Evolutionary conservation across 352 stramenopile species (phyloP).

Genomic region (Pythium volutum): DNA sequence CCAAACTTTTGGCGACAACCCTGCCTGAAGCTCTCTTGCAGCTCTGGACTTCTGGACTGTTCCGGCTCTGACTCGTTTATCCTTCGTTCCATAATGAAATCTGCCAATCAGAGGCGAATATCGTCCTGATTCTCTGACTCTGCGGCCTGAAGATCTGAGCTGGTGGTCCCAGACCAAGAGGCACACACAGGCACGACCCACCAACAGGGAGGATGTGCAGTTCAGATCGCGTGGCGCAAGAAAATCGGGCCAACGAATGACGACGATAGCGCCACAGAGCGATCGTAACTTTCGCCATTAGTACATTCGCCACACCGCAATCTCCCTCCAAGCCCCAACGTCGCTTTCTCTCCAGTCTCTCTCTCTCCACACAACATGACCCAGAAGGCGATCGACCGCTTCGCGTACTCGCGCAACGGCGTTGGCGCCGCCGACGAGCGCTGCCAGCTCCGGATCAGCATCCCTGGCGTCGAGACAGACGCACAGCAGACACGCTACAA

Average conservation of each 20-base stretch:
- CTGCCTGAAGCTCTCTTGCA: not conserved
- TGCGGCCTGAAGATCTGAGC: constrained; percentile 10
- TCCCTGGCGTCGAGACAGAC: constrained; percentile 41
- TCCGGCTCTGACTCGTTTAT: constrained; percentile 11
- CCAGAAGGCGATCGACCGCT: constrained; percentile 50
- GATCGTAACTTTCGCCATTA: not conserved
- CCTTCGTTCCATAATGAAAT: not conserved
- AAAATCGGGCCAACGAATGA: constrained; percentile 10
- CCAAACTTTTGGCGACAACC: not conserved
- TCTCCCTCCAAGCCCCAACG: not conserved
- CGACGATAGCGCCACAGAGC: constrained; percentile 2
- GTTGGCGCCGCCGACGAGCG: constrained; percentile 61
- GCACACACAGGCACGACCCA: constrained; percentile 6
- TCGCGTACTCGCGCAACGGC: constrained; percentile 82
- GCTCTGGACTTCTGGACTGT: not conserved
- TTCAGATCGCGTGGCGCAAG: constrained; percentile 12
- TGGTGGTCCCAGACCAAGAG: constrained; percentile 4
- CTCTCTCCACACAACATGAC: not conserved
- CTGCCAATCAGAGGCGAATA: not conserved
- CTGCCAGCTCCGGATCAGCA: constrained; percentile 67
- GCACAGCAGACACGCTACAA: constrained; percentile 63
- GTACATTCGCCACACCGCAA: not conserved
- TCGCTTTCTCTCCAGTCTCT: not conserved
- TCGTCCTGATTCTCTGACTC: constrained; percentile 23
- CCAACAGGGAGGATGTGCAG: not conserved